Conservation (phyloP, 78 protist genomes). For the Tieghemostelium lacteum region DNA sequence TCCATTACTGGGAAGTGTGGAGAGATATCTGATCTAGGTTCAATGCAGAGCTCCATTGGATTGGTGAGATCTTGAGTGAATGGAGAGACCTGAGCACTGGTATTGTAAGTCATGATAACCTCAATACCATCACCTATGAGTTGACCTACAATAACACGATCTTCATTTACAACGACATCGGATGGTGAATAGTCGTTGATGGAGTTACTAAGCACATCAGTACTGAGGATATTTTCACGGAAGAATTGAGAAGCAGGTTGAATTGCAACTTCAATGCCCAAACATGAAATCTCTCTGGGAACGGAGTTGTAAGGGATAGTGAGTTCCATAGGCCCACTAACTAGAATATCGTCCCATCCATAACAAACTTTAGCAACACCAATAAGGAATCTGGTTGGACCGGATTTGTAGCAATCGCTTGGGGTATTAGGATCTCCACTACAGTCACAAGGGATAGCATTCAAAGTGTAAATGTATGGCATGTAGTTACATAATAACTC, state of each 20-base stretch:
- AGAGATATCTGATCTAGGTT: not conserved
- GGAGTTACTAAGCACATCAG: not conserved
- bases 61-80: not conserved
- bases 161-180: not conserved
- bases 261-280: not conserved
- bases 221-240: not conserved
- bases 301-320: not conserved
- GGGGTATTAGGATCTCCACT: conserved; percentile 4
- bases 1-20: not conserved
- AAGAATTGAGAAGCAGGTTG: not conserved
- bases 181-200: not conserved
- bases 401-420: not conserved
- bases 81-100: not conserved
- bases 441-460: not conserved
- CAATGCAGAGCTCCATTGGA: not conserved
- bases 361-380: conserved; percentile 2
- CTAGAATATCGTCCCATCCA: not conserved
- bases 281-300: not conserved
- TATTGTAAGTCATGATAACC: not conserved
- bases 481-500: not conserved
- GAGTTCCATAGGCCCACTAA: not conserved
- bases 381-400: not conserved
- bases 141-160: conserved; percentile 9
- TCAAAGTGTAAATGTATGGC: not conserved
- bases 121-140: not conserved